These are phyloP conservation scores for Malus fusca DNA, from an alignment of 306 rosid genomes.

Conservation along the genomic window DNA sequence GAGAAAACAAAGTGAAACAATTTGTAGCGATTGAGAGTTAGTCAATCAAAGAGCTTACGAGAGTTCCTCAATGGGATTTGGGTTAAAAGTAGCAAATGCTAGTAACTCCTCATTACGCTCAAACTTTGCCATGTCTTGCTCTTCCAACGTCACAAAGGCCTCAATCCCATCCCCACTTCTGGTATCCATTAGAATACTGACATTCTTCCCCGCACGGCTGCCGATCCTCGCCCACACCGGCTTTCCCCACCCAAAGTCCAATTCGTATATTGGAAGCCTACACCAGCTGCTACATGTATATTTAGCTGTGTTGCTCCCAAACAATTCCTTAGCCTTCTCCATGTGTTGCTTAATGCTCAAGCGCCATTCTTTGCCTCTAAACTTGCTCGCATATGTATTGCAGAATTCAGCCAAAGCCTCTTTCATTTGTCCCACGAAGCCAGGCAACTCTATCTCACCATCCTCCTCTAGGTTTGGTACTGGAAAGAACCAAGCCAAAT, in stretches of 20 bases:
- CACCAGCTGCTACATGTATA: conserved; percentile 29
- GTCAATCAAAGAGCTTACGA: too few species aligned
- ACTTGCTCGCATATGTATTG: not conserved
- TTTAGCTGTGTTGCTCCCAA: not conserved
- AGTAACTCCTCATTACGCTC: conserved; percentile 20
- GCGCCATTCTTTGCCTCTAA: conserved; percentile 1
- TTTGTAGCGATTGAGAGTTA: too few species aligned
- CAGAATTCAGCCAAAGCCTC: conserved; percentile 6
- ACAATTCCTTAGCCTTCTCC: not conserved
- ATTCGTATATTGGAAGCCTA: conserved; percentile 20
- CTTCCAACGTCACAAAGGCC: conserved; percentile 33
- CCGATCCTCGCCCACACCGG: conserved; percentile 33
- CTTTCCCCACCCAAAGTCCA: conserved; percentile 50
- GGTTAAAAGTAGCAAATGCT: not conserved
- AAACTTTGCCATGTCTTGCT: conserved; percentile 26
- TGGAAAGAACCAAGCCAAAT: conserved; percentile 3
- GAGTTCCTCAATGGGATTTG: not conserved
- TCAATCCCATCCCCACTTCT: conserved; percentile 41
- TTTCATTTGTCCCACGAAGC: conserved; percentile 17
- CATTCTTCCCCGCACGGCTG: conserved; percentile 1
- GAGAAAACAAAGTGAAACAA: too few species aligned
- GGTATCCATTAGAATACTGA: conserved; percentile 28
- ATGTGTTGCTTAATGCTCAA: not conserved
- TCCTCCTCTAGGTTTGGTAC: not conserved
- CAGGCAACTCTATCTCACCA: conserved; percentile 3